A percentile compares a stretch with the other conserved stretches of the same genome.
Evolutionary conservation across 352 stramenopile species (phyloP).

Genomic region (Lagenidium sp.): DNA sequence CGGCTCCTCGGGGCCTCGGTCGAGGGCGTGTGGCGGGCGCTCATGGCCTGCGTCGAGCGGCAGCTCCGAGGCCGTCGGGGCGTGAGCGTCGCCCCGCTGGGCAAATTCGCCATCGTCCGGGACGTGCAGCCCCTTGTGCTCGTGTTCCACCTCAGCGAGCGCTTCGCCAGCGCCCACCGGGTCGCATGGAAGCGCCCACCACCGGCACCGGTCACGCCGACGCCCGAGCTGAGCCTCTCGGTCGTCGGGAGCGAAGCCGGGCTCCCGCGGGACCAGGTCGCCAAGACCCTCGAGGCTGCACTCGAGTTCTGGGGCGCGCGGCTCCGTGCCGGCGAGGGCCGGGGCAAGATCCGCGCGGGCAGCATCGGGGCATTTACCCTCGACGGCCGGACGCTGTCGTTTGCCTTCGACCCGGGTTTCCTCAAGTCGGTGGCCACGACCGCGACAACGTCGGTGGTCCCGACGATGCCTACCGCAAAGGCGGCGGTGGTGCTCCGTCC

Average conservation of each 20-base stretch:
- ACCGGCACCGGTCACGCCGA: conserved; percentile 29
- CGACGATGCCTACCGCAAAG: too few species aligned
- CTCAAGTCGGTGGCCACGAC: conserved; percentile 8
- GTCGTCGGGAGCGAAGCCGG: conserved; percentile 26
- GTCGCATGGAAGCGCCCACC: conserved; percentile 30
- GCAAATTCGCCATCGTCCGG: conserved; percentile 54
- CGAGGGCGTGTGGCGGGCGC: conserved; percentile 31
- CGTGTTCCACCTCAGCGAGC: conserved; percentile 45
- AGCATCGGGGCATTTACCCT: conserved; percentile 29
- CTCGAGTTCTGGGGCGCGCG: conserved; percentile 30
- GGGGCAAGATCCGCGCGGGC: conserved; percentile 19
- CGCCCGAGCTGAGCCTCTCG: conserved; percentile 37
- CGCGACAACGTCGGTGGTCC: background rate
- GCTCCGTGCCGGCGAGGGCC: conserved; percentile 16
- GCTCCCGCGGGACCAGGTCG: conserved; percentile 29
- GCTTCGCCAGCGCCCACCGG: conserved; percentile 28
- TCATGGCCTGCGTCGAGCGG: conserved; percentile 22
- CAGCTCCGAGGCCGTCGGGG: conserved; percentile 29
- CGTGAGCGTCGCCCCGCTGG: conserved; percentile 29
- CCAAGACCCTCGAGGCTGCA: conserved; percentile 31
- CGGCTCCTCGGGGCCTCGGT: conserved; percentile 34
- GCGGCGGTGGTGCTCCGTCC: too few species aligned
- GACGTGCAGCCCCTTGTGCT: conserved; percentile 16
- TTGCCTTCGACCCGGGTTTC: conserved; percentile 34
- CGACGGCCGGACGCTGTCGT: conserved; percentile 30